Conservation (phyloP, 306 rosid genomes). For the Inga oerstediana region DNA sequence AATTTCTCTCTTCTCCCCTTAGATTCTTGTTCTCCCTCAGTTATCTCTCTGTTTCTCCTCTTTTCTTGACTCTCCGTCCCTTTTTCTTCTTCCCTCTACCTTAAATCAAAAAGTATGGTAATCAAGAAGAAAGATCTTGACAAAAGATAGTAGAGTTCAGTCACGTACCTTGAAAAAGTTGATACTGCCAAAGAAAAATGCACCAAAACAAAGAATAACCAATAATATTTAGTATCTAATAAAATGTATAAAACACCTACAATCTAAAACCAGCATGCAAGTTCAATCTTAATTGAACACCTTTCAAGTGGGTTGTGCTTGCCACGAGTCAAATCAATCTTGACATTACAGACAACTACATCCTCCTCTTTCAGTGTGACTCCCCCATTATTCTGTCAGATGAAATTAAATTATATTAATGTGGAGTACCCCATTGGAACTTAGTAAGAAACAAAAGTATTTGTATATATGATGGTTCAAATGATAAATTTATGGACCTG, state of each 20-base stretch:
- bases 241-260: slow-evolving; percentile 22
- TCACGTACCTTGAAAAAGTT: slow-evolving; percentile 80
- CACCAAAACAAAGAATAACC: slow-evolving; percentile 37
- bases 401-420: slow-evolving; percentile 23
- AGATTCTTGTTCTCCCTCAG: not conserved
- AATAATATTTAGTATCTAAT: slow-evolving; percentile 11
- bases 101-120: not conserved
- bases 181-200: slow-evolving; percentile 67
- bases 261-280: slow-evolving; percentile 7
- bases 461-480: slow-evolving; percentile 19
- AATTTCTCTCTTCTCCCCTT: not conserved
- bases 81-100: not conserved
- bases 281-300: slow-evolving; percentile 47
- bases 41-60: not conserved
- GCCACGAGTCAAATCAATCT: slow-evolving; percentile 95
- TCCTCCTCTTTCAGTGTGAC: slow-evolving; percentile 79
- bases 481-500: slow-evolving; percentile 55
- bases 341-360: slow-evolving; percentile 74
- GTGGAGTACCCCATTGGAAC: not conserved
- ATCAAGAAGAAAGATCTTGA: slow-evolving; percentile 8
- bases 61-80: not conserved
- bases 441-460: slow-evolving; percentile 30
- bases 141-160: slow-evolving; percentile 22
- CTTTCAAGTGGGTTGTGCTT: slow-evolving; percentile 85
- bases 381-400: slow-evolving; percentile 77